A percentile compares a stretch with the other conserved stretches of the same genome.
Conservation (phyloP, 2,329 filamentous ascomycete species). For the Claviceps quebecensis region DNA sequence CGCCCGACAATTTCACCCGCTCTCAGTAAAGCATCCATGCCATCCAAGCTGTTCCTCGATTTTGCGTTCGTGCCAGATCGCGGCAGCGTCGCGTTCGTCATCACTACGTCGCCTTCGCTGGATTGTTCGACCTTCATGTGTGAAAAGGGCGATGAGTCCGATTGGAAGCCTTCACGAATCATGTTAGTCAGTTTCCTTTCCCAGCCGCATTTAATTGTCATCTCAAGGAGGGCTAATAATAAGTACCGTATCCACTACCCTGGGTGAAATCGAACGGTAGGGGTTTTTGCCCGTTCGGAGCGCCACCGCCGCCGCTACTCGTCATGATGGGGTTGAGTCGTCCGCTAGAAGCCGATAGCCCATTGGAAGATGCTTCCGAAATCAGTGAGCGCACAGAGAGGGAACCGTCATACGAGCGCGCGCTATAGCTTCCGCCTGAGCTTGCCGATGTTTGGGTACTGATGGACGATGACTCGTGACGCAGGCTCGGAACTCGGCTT, state of each 20-base stretch:
- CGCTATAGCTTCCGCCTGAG: slow-evolving; percentile 19
- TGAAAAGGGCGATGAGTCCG: slow-evolving; percentile 18
- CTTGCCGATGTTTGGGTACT: slow-evolving; percentile 28
- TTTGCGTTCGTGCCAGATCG: slow-evolving; percentile 8
- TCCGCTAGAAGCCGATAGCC: slow-evolving; percentile 7
- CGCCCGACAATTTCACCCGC: slow-evolving; percentile 46
- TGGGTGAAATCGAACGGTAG: slow-evolving; percentile 12
- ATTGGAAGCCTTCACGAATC: slow-evolving; percentile 19
- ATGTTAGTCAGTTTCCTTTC: slow-evolving; percentile 15
- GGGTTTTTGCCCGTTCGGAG: slow-evolving; percentile 13
- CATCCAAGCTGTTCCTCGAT: slow-evolving; percentile 28
- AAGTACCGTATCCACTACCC: slow-evolving; percentile 23
- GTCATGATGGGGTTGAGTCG: slow-evolving; percentile 5
- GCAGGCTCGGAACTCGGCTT: slow-evolving; percentile 23
- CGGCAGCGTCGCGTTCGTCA: slow-evolving; percentile 14
- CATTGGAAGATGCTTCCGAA: slow-evolving; percentile 22
- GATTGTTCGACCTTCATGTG: slow-evolving; percentile 17
- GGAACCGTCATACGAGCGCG: slow-evolving; percentile 33
- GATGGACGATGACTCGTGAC: slow-evolving; percentile 31
- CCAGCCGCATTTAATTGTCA: slow-evolving; percentile 3
- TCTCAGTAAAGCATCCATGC: slow-evolving; percentile 43
- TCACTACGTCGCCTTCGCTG: slow-evolving; percentile 18
- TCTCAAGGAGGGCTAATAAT: background rate
- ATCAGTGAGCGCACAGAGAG: slow-evolving; percentile 42
- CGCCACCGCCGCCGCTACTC: slow-evolving; percentile 3